phyloP scores from a whole-genome alignment of 2,329 filamentous ascomycete genomes.

The Fusarium keratoplasticum region DNA sequence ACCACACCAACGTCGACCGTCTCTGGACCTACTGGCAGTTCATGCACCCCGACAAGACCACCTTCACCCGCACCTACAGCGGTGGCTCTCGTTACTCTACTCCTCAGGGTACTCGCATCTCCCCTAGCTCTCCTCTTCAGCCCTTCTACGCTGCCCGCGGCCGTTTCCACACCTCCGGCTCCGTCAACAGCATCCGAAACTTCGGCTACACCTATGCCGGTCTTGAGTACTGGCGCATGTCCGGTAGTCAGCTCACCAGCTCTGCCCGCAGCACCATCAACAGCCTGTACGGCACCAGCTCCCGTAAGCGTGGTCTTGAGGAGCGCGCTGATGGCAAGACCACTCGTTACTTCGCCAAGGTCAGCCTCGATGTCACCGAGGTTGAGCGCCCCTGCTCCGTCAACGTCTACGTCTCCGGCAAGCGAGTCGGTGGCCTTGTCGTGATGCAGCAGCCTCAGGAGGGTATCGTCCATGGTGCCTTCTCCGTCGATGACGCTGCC shows the following conservation, averaged over 20 bases:
- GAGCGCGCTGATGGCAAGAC: constrained; percentile 27
- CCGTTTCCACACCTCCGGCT: constrained; percentile 56
- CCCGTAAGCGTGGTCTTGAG: constrained; percentile 29
- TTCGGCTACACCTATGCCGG: constrained; percentile 56
- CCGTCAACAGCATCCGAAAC: constrained; percentile 47
- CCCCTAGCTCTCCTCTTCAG: constrained; percentile 58
- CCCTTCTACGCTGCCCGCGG: constrained; percentile 60
- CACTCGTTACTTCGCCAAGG: constrained; percentile 51
- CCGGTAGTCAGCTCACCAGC: constrained; percentile 43
- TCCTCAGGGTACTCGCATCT: constrained; percentile 53
- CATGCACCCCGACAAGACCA: constrained; percentile 51
- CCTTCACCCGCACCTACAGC: constrained; percentile 51
- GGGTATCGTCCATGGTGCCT: constrained; percentile 48
- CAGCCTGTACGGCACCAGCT: constrained; percentile 43
- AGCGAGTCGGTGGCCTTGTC: constrained; percentile 49
- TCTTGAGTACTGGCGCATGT: constrained; percentile 51
- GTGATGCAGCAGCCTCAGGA: constrained; percentile 51
- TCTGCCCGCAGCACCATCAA: constrained; percentile 50
- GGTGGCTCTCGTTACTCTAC: constrained; percentile 55
- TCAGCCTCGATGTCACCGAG: constrained; percentile 50
- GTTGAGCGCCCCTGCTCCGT: constrained; percentile 52
- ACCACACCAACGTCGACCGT: constrained; percentile 71
- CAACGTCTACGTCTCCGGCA: constrained; percentile 49
- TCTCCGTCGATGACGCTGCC: constrained; percentile 71
- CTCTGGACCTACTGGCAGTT: constrained; percentile 69